phyloP scores from a whole-genome alignment of 345 rosid species.

The Isatis tinctoria region DNA sequence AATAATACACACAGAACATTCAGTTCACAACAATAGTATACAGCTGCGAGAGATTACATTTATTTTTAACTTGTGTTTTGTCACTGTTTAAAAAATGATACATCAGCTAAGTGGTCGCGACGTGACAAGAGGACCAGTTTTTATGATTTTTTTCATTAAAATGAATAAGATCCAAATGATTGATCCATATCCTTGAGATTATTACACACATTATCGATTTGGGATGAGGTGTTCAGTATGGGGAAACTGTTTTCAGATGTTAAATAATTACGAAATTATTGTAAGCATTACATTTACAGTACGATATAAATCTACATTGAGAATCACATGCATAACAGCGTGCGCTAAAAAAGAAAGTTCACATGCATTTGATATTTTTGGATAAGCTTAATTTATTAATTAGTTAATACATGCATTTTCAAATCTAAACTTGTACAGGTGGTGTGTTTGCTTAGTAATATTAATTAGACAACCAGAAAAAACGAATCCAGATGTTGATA shows the following conservation, averaged over 20 bases:
- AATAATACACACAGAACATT: too few relatives aligned
- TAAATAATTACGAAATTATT: constrained; percentile 13
- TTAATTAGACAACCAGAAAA: background rate
- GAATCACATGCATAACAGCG: background rate
- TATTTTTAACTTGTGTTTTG: background rate
- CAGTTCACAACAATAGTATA: too few relatives aligned
- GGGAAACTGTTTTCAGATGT: background rate
- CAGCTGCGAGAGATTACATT: too few relatives aligned
- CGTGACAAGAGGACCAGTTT: constrained; percentile 9
- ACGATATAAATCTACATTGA: background rate
- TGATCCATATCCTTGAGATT: constrained; percentile 4
- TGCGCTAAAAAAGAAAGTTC: too few relatives aligned
- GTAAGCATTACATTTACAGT: background rate
- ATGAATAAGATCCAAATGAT: constrained; percentile 1
- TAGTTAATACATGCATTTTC: background rate
- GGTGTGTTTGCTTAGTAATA: background rate
- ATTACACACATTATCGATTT: constrained; percentile 3
- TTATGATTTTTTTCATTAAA: background rate
- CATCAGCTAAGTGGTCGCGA: constrained; percentile 3
- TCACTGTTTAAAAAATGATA: background rate
- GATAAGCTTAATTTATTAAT: background rate
- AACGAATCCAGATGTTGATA: too few relatives aligned
- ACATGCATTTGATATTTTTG: too few relatives aligned
- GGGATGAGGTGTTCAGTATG: constrained; percentile 19
- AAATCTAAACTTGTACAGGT: background rate